A percentile compares a stretch with the other conserved stretches of the same genome.
Evolutionary conservation across 2,329 filamentous ascomycete genomes (phyloP).

Genomic region (Allantophomopsis cytisporea): DNA sequence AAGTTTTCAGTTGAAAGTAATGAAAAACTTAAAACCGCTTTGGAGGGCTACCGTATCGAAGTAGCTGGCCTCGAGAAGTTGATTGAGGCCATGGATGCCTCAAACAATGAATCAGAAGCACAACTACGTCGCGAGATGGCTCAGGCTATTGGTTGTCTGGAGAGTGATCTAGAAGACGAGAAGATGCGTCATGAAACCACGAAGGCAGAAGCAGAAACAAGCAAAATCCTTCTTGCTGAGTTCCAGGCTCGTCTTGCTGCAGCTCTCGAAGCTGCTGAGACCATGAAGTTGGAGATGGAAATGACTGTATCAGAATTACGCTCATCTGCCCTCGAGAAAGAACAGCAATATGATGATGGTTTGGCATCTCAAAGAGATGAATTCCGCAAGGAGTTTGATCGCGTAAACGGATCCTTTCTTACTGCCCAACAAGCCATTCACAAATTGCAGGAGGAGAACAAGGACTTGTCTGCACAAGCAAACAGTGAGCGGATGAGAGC

Average conservation of each 20-base stretch:
- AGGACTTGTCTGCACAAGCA: slow-evolving; percentile 26
- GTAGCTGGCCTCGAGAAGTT: slow-evolving; percentile 37
- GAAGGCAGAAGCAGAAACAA: slow-evolving; percentile 18
- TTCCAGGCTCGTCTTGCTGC: slow-evolving; percentile 30
- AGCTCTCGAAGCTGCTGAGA: slow-evolving; percentile 23
- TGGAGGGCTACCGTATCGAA: slow-evolving; percentile 38
- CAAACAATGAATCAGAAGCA: slow-evolving; percentile 8
- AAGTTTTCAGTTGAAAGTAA: slow-evolving; percentile 27
- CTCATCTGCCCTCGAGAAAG: slow-evolving; percentile 2
- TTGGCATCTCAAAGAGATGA: slow-evolving; percentile 36
- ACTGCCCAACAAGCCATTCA: slow-evolving; percentile 31
- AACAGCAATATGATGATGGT: slow-evolving; percentile 24
- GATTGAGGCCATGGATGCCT: slow-evolving; percentile 32
- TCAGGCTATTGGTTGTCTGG: slow-evolving; percentile 9
- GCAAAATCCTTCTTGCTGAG: slow-evolving; percentile 22
- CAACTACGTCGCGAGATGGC: slow-evolving; percentile 6
- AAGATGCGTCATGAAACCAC: slow-evolving; percentile 16
- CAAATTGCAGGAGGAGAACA: slow-evolving; percentile 31
- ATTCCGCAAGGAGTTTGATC: slow-evolving; percentile 32
- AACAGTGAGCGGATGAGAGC: slow-evolving; percentile 33
- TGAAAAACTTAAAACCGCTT: slow-evolving; percentile 34
- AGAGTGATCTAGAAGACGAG: slow-evolving; percentile 18
- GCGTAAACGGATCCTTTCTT: slow-evolving; percentile 29
- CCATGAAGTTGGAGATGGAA: slow-evolving; percentile 21
- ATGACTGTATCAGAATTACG: slow-evolving; percentile 10